phyloP scores from a whole-genome alignment of 441 rosid species.

The Aleurites moluccanus region DNA sequence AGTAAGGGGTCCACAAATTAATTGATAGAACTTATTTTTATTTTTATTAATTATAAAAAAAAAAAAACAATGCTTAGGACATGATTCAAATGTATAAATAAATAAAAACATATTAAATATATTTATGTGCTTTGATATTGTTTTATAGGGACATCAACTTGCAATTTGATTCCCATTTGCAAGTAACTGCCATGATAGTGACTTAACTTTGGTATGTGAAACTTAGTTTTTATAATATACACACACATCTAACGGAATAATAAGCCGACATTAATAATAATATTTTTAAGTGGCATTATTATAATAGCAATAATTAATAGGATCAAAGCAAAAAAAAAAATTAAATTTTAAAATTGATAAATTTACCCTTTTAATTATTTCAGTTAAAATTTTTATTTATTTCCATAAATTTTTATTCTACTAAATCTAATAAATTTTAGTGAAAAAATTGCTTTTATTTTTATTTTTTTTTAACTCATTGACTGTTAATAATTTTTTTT shows the following conservation, averaged over 20 bases:
- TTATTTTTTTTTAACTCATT: too few species aligned
- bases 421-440: too few species aligned
- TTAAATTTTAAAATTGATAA: too few species aligned
- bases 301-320: too few species aligned
- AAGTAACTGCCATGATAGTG: constrained; percentile 19
- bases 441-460: too few species aligned
- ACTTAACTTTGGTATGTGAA: constrained; percentile 10
- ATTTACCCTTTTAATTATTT: too few species aligned
- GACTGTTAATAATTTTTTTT: too few species aligned
- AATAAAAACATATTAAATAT: neutral
- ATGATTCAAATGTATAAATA: neutral
- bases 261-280: neutral
- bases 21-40: neutral
- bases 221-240: neutral
- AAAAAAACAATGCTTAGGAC: neutral
- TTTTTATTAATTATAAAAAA: too few species aligned
- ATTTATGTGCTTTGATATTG: neutral
- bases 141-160: constrained; percentile 1
- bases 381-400: too few species aligned
- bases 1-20: constrained; percentile 9
- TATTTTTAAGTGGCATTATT: too few species aligned
- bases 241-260: neutral
- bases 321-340: too few species aligned
- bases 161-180: constrained; percentile 19
- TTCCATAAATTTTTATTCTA: too few species aligned